These are phyloP conservation scores for Thelonectria olida DNA, from an alignment of 2,329 filamentous ascomycete species.

Conservation along the genomic window DNA sequence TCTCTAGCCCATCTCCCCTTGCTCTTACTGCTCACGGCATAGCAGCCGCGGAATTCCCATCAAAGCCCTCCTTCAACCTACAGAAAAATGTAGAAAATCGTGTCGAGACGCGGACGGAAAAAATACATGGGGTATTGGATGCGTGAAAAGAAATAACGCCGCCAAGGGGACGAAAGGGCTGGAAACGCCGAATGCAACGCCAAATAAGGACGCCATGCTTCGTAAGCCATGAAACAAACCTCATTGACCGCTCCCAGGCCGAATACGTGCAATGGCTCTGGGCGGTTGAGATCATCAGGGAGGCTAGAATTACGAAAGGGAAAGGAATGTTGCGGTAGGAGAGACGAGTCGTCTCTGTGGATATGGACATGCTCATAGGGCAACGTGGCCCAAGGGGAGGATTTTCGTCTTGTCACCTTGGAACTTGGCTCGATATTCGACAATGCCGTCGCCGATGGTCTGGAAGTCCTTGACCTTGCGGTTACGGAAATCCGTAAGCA, in stretches of 20 bases:
- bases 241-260: conserved; percentile 10
- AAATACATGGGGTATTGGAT: conserved; percentile 27
- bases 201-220: conserved; percentile 14
- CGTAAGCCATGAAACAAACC: conserved; percentile 14
- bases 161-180: background rate
- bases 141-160: conserved; percentile 1
- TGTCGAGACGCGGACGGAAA: conserved; percentile 11
- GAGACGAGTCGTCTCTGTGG: background rate
- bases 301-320: conserved; percentile 27
- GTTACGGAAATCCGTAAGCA: conserved; percentile 68
- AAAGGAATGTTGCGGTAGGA: conserved; percentile 5
- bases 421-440: conserved; percentile 72
- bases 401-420: conserved; percentile 71
- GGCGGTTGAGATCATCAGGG: conserved; percentile 12
- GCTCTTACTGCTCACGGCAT: background rate
- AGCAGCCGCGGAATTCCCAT: background rate
- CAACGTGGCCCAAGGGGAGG: conserved; percentile 63
- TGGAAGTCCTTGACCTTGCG: conserved; percentile 72
- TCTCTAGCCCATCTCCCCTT: conserved; percentile 4
- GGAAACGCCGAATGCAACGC: background rate
- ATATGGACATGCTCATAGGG: conserved; percentile 40
- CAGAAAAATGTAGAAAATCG: conserved; percentile 1
- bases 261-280: conserved; percentile 35
- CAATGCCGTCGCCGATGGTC: conserved; percentile 72
- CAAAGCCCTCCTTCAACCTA: conserved; percentile 13